Evolutionary conservation across 2,329 filamentous ascomycete species (phyloP).

Genomic region (Endothia cerciana): DNA sequence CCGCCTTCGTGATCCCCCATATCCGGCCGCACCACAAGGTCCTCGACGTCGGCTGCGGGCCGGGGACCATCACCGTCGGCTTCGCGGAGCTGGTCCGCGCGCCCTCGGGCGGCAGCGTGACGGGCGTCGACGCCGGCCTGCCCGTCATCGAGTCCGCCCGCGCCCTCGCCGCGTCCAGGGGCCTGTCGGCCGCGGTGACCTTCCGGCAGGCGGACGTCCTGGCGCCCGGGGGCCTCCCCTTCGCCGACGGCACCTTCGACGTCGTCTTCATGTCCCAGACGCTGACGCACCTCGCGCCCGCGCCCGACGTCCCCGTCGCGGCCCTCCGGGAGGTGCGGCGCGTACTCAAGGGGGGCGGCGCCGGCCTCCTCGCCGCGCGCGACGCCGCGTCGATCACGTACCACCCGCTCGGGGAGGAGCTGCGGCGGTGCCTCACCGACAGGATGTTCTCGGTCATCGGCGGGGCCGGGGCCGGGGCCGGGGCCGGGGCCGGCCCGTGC

Average conservation of each 20-base stretch:
- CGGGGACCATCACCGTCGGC: slow-evolving; percentile 25
- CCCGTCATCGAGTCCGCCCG: slow-evolving; percentile 13
- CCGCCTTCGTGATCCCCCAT: slow-evolving; percentile 19
- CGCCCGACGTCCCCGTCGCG: slow-evolving; percentile 29
- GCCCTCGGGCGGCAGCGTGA: slow-evolving; percentile 12
- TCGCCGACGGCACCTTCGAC: slow-evolving; percentile 37
- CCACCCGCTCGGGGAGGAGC: slow-evolving; percentile 5
- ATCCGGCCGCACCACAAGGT: slow-evolving; percentile 19
- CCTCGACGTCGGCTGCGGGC: slow-evolving; percentile 24
- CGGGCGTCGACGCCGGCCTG: slow-evolving; percentile 17
- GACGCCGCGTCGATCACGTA: slow-evolving; percentile 34
- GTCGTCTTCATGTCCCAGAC: slow-evolving; percentile 38
- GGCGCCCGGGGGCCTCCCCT: slow-evolving; percentile 34
- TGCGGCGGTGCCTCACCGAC: slow-evolving; percentile 6
- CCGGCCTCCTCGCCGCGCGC: slow-evolving; percentile 36
- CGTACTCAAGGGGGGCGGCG: slow-evolving; percentile 37
- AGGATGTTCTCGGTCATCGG: background rate
- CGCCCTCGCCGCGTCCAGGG: background rate
- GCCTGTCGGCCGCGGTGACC: background rate
- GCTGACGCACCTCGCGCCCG: slow-evolving; percentile 34
- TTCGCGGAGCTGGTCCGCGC: slow-evolving; percentile 11
- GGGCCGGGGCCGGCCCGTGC: background rate
- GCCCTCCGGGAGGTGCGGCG: slow-evolving; percentile 38
- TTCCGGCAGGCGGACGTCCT: slow-evolving; percentile 33
- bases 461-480: too few species aligned